Percentiles rank a stretch among this genome's conserved stretches.
These are phyloP conservation scores for Nannizziopsis arthrosporioides DNA, from an alignment of 2,329 filamentous ascomycete species.

Conservation along the genomic window DNA sequence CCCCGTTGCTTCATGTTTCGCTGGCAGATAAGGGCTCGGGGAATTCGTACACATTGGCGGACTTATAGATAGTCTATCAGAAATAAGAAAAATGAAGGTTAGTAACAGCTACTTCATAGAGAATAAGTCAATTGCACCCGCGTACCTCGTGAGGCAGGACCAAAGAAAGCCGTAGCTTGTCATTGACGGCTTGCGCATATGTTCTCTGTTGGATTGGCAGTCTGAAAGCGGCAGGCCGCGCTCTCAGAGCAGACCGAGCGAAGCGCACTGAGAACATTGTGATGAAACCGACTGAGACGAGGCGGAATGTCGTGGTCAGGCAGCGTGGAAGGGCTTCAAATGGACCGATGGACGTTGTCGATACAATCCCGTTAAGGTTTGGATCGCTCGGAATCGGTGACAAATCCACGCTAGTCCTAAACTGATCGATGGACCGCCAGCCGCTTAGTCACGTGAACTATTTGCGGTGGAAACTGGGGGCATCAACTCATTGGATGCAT, in stretches of 20 bases:
- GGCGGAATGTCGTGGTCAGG: conserved; percentile 12
- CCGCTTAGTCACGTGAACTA: conserved; percentile 8
- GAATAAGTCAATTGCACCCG: conserved; percentile 2
- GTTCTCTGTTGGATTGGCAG: conserved; percentile 71
- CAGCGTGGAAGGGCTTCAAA: conserved; percentile 5
- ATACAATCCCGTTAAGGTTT: conserved; percentile 12
- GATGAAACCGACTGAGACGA: conserved; percentile 19
- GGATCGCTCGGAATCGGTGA: conserved; percentile 6
- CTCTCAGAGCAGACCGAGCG: conserved; percentile 78
- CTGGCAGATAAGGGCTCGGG: conserved; percentile 1
- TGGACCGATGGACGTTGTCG: conserved; percentile 11
- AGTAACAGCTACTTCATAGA: not conserved
- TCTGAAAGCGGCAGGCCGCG: conserved; percentile 64
- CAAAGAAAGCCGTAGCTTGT: conserved; percentile 98
- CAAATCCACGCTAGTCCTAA: not conserved
- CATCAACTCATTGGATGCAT: too few relatives aligned
- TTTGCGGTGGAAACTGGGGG: too few relatives aligned
- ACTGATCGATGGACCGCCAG: too few relatives aligned
- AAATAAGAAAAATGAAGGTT: conserved; percentile 1
- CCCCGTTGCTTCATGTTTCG: not conserved
- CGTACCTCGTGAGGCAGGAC: conserved; percentile 96
- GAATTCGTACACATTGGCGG: conserved; percentile 54
- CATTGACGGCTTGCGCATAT: conserved; percentile 77
- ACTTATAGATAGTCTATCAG: conserved; percentile 55
- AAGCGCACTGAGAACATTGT: conserved; percentile 88